Conservation (phyloP, 2,329 filamentous ascomycete species). For the Sarocladium brachiariae region DNA sequence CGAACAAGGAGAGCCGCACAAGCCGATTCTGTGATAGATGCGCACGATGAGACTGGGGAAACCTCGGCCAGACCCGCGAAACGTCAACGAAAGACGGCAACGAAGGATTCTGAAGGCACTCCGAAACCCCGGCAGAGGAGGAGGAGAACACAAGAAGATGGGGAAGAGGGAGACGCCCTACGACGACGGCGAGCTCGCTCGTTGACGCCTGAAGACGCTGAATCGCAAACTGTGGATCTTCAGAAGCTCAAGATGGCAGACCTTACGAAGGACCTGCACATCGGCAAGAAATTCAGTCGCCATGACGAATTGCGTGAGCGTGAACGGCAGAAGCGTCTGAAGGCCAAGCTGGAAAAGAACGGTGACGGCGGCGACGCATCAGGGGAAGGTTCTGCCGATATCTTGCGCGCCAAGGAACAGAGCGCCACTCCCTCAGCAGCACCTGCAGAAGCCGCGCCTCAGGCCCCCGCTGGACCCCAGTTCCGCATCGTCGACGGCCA, state of each 20-base stretch:
- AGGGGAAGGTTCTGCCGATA: slow-evolving; percentile 17
- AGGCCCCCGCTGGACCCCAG: slow-evolving; percentile 37
- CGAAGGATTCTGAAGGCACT: not conserved
- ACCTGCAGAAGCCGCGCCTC: slow-evolving; percentile 16
- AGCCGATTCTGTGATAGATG: slow-evolving; percentile 3
- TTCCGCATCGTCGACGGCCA: slow-evolving; percentile 64
- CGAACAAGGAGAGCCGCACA: slow-evolving; percentile 13
- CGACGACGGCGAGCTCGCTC: slow-evolving; percentile 34
- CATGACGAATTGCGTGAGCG: slow-evolving; percentile 67
- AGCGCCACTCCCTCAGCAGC: slow-evolving; percentile 14
- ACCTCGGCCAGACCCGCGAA: slow-evolving; percentile 21
- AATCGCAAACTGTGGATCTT: slow-evolving; percentile 56
- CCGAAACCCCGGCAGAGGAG: slow-evolving; percentile 16
- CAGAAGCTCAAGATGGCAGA: slow-evolving; percentile 65
- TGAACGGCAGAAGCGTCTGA: slow-evolving; percentile 40
- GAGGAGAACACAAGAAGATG: slow-evolving; percentile 15
- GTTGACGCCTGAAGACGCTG: slow-evolving; percentile 56
- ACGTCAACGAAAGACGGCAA: not conserved
- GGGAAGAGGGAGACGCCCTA: slow-evolving; percentile 16
- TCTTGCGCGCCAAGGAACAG: slow-evolving; percentile 12
- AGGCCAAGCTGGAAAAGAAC: slow-evolving; percentile 22
- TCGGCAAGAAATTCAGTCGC: slow-evolving; percentile 68
- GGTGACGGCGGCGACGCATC: slow-evolving; percentile 15
- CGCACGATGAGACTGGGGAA: slow-evolving; percentile 15
- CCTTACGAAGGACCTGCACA: slow-evolving; percentile 60